Evolutionary conservation across 2,329 filamentous ascomycete species (phyloP), one percentile per base, ranked within the genome.

Genomic region (Phyllachora maydis): DNA sequence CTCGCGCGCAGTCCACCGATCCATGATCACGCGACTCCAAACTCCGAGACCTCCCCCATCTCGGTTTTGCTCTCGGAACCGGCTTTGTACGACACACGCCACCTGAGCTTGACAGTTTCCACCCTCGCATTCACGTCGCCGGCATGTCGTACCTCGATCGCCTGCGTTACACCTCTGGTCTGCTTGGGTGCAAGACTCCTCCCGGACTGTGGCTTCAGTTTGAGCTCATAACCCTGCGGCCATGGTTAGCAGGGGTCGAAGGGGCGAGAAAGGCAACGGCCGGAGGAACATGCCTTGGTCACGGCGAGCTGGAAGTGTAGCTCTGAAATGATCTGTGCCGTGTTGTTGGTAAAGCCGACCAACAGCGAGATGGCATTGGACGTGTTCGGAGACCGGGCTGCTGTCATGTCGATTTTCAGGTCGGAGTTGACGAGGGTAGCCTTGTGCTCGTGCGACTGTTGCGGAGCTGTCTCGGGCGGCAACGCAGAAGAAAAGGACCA

Each of bases 401-500:
- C 72, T 18, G 70, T 54, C 43, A 93, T 72, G 18, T 77, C 63
- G 29, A 91, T 71, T 29, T 66, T 65, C 22, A 95, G 52, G 20
- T 53, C 59, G 2, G 69, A 72, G 38, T 77, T 70, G 38, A 67
- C 69, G 20, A 93, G 65, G 4, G 58, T 60, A 11, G 74, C 52
- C 22, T 65, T 65, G 33, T 78, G 65, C 23, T 66, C 60, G 24
- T 50, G 57, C 2, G 71, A 67, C 16, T 66, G 59, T 29, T 48
- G 38, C 11, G 55, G 39, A 24, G 52, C 39, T 10, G 47, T 30
- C 30, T 65, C 56, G 3, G 56, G 47, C 14, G 85, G 85, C 9
- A 93, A 57, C 0, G 85, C 73, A 0, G 85, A 95, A 3, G 78
- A 69, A 44, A 95, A 95, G 13, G 69, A 76, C 83, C 85, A 95